Base-by-base conservation (phyloP, 192 early-diverging fungal species). In the Podila clonocystis region DNA sequence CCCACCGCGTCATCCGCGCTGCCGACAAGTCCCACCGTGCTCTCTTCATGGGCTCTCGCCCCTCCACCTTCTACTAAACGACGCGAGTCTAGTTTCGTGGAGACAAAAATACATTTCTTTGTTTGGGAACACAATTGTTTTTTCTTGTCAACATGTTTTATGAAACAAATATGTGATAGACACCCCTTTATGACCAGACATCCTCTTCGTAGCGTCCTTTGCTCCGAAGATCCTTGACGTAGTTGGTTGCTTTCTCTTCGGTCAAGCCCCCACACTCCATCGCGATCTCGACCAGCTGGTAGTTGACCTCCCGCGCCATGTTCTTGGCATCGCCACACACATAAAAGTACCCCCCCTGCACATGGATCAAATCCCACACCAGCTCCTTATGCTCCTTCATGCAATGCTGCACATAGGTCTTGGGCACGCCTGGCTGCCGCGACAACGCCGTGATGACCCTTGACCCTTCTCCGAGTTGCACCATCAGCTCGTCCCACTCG, bases 351-450 rank as follows among this genome's bases (percentile, higher is more conserved):
- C 92, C 96, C 12, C 86, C 86, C 74, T 93, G 82, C 38, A 87
- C 89, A 41, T 91, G 83, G 65, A 99, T 78, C 75, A 98, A 75
- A 50, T 93, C 86, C 90, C 95, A 99, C 48, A 99, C 88, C 62
- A 90, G 82, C 34, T 90, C 86, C 50, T 88, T 91, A 52, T 94
- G 68, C 76, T 97, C 93, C 17, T 76, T 61, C 68, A 99, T 82
- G 15, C 91, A 85, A 74, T 99, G 94, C 82, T 99, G 98, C n/a
- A 99, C 98, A 85, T 99, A 99, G n/a, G 97, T 91, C 88, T 99
- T 99, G 52, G 75, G 83, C 38, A 58, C 82, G 83, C 84, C 82
- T 38, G 85, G 89, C 73, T 94, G 92, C 58, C 98, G 92, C 38
- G 95, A 97, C 66, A 97, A 97, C 8, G 98, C 97, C 9, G 95